Conservation (phyloP, 371 early-diverging fungal genomes). For the Haplosporangium sp. region DNA sequence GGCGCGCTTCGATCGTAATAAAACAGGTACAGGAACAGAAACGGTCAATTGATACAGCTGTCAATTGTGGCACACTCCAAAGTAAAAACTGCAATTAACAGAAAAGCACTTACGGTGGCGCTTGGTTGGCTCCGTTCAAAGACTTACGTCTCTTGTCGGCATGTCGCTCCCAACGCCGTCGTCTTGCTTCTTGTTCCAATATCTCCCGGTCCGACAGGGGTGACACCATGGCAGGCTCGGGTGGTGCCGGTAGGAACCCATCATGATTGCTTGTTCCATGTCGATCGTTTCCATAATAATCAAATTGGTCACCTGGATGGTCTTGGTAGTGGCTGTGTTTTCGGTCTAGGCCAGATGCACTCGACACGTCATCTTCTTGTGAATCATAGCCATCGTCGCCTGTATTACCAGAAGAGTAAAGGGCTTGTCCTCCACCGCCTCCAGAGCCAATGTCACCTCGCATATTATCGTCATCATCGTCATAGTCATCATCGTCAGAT, state of each 20-base stretch:
- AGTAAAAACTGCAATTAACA: neutral
- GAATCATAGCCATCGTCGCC: constrained; percentile 13
- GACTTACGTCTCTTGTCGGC: constrained; percentile 46
- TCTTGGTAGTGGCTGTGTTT: neutral
- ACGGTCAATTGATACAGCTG: neutral
- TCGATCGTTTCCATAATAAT: constrained; percentile 13
- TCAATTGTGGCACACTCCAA: neutral
- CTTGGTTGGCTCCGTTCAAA: constrained; percentile 22
- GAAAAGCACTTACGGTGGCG: constrained; percentile 28
- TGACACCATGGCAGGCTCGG: constrained; percentile 21
- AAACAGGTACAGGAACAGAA: no score
- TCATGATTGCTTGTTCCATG: constrained; percentile 16
- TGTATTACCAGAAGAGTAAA: neutral
- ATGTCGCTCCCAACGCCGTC: constrained; percentile 45
- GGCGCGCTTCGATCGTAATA: constrained; percentile 10
- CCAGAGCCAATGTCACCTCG: constrained; percentile 1
- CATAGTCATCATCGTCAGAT: constrained; percentile 23
- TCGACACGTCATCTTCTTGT: constrained; percentile 22
- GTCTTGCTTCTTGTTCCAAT: constrained; percentile 45
- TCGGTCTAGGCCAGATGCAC: constrained; percentile 7
- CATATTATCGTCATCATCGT: constrained; percentile 19
- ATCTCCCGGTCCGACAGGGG: constrained; percentile 33
- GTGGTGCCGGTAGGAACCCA: constrained; percentile 24
- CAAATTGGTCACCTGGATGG: neutral
- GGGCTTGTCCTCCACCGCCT: neutral